Conservation (phyloP, 1,139 yeast genomes). For the Geotrichum klebahnii region DNA sequence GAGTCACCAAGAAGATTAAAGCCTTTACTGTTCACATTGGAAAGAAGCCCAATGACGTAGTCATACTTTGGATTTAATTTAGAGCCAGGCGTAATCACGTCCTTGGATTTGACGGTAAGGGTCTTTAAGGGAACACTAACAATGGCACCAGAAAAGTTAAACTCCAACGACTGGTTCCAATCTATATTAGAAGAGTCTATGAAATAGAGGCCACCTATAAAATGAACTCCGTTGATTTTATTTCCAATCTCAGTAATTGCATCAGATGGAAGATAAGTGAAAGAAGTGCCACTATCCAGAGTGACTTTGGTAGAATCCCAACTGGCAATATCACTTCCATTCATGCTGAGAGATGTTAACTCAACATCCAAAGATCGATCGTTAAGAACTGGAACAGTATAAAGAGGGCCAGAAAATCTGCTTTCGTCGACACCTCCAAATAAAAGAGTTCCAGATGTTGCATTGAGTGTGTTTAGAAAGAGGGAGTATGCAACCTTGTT, state of each 20-base stretch:
- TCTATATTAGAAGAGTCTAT: slow-evolving; percentile 13
- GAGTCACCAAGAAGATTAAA: slow-evolving; percentile 31
- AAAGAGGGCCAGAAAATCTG: slow-evolving; percentile 48
- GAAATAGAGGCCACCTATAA: slow-evolving; percentile 15
- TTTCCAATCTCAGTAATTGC: slow-evolving; percentile 10
- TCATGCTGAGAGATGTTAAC: slow-evolving; percentile 7
- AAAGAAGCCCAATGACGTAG: slow-evolving; percentile 13
- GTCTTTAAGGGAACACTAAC: slow-evolving; percentile 13
- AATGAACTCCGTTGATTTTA: slow-evolving; percentile 7
- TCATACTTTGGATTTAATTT: slow-evolving; percentile 6
- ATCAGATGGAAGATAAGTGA: slow-evolving; percentile 19
- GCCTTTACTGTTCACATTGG: slow-evolving; percentile 12
- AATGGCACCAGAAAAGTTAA: slow-evolving; percentile 18
- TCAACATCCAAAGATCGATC: slow-evolving; percentile 12
- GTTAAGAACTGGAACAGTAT: slow-evolving; percentile 30
- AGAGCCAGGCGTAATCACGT: slow-evolving; percentile 12
- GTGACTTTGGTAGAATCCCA: slow-evolving; percentile 16
- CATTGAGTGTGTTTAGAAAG: slow-evolving; percentile 45
- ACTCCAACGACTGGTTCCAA: slow-evolving; percentile 11
- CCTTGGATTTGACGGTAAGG: slow-evolving; percentile 10
- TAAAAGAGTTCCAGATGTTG: slow-evolving; percentile 47
- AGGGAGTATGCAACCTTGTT: slow-evolving; percentile 49
- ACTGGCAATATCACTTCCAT: slow-evolving; percentile 5
- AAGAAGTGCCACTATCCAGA: slow-evolving; percentile 19
- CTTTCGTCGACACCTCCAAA: slow-evolving; percentile 59